Evolutionary conservation across 2,329 filamentous ascomycete genomes (phyloP), one percentile per base, ranked within the genome.

Genomic region (Fusarium mangiferae): DNA sequence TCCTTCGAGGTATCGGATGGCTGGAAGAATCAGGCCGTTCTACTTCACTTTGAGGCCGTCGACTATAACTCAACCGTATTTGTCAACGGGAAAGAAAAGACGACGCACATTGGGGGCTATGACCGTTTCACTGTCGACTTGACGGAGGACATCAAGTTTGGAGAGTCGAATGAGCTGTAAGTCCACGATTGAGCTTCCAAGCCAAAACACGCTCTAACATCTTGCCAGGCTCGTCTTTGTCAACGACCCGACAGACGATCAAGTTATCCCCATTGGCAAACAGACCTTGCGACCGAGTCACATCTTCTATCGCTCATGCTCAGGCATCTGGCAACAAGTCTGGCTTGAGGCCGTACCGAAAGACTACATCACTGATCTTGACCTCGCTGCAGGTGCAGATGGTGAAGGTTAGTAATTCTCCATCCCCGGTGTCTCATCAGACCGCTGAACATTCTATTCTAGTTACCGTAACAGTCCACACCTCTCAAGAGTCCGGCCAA

Each of bases 301-400:
- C 74, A 94, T 94, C 68, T 94, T 92, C 80, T 94, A 94, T 79
- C 90, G 90, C 1, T 90, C 92, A 1, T 94, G 91, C 78, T 91
- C 90, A 39, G 92, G 92, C 10, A 93, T 94, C 72, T 94, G 92
- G 92, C 92, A 93, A 78, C 87, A 87, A 24, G 92, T 94, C 0
- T 94, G 92, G 92, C 82, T 94, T 5, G 90, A 92, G 78, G 85
- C 88, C n/a, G 90, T 87, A 0, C 89, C 91, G 0, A 70, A 81
- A 0, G 85, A 88, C 56, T 83, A 90, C 73, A 87, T 93, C 62
- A 87, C 87, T 0, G 84, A 87, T 45, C 81, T 93, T 5, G 88
- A 93, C 70, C 77, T 93, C 22, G 80, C 85, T 33, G 91, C 90
- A 1, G 86, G 88, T 85, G 44, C 67, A 35, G 59, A 74, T 2